A percentile compares a stretch with the other conserved stretches of the same genome.
phyloP scores from a whole-genome alignment of 108 stramenopile species.

The Cyclotella kingstonii region DNA sequence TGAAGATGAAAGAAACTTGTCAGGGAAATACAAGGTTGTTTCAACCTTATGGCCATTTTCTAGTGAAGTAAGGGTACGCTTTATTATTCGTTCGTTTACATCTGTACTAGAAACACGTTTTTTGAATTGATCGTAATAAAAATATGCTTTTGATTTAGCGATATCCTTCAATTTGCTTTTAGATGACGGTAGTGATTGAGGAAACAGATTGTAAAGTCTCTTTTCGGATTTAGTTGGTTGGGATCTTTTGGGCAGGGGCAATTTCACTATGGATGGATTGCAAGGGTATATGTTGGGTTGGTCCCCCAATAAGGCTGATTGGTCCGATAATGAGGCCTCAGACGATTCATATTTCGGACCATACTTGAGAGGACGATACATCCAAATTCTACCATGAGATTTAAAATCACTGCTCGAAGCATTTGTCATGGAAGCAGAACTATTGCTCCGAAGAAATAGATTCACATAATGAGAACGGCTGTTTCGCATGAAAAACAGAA shows the following conservation, averaged over 20 bases:
- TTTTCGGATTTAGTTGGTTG: slow-evolving; percentile 7
- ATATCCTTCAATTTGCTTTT: slow-evolving; percentile 12
- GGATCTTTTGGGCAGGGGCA: slow-evolving; percentile 27
- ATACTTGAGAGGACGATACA: slow-evolving; percentile 32
- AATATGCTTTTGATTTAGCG: slow-evolving; percentile 16
- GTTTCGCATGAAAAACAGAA: too few relatives aligned
- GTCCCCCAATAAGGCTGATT: too few relatives aligned
- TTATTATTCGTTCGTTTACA: slow-evolving; percentile 1
- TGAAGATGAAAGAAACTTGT: neutral
- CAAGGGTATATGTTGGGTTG: slow-evolving; percentile 7
- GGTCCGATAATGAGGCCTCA: too few relatives aligned
- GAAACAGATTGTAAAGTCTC: slow-evolving; percentile 9
- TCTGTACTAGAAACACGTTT: slow-evolving; percentile 12
- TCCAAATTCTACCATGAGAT: slow-evolving; percentile 42
- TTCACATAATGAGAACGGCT: too few relatives aligned
- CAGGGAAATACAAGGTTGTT: slow-evolving; percentile 36
- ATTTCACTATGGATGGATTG: slow-evolving; percentile 12
- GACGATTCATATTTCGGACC: too few relatives aligned
- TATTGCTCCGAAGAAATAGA: too few relatives aligned
- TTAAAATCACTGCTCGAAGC: too few relatives aligned
- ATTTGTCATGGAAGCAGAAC: too few relatives aligned
- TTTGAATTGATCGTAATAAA: slow-evolving; percentile 38
- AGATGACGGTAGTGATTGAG: neutral
- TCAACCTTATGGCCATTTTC: slow-evolving; percentile 10
- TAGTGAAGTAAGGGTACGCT: slow-evolving; percentile 5